Base-by-base conservation (phyloP, 108 stramenopile species). In the Conticribra guillardii region DNA sequence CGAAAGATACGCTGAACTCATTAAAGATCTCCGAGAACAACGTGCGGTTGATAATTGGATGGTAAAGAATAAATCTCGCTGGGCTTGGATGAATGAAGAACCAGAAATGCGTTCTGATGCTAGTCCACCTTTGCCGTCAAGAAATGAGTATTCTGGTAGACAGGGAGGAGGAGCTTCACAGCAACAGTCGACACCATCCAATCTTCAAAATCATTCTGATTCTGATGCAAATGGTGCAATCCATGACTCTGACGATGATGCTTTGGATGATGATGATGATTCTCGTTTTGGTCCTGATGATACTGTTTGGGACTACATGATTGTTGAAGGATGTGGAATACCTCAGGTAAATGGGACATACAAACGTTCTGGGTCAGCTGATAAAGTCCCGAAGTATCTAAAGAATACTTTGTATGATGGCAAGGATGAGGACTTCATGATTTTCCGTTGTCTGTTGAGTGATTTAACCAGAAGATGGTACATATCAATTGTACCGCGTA, bases 391-490 rank as follows among this genome's bases (percentile, higher is more conserved):
- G 27, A 85, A 76, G 55, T 95, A 81, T 60, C 69, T 55, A 23
- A 69, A 54, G 50, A 22, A 50, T 17, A 85, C 76, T 23, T 31
- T 37, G 8, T 85, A 60, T 32, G 52, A 83, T 19, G 89, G 84
- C 2, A 32, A 61, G 34, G 50, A 71, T 9, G 37, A 41, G 37
- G 37, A 41, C 37, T 41, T 41, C 11, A 41, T 41, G 37, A 41
- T 41, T 24, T 93, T 89, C 65, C 83, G 84, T 44, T 93, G 92
- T 76, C 64, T 76, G 34, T 80, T 93, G 9, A 86, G 88, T 74
- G 84, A 87, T 53, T 84, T 85, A 44, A 83, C 84, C n/a, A 74
- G 66, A 51, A 83, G 84, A 49, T 93, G 92, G 92, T 93, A 87
- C 67, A 90, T 93, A 32, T 90, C 89, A 11, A 79, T 93, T 41